Evolutionary conservation across 768 basidiomycete genomes (phyloP), one percentile per base, ranked within the genome.

Genomic region (Favolaschia claudopus): DNA sequence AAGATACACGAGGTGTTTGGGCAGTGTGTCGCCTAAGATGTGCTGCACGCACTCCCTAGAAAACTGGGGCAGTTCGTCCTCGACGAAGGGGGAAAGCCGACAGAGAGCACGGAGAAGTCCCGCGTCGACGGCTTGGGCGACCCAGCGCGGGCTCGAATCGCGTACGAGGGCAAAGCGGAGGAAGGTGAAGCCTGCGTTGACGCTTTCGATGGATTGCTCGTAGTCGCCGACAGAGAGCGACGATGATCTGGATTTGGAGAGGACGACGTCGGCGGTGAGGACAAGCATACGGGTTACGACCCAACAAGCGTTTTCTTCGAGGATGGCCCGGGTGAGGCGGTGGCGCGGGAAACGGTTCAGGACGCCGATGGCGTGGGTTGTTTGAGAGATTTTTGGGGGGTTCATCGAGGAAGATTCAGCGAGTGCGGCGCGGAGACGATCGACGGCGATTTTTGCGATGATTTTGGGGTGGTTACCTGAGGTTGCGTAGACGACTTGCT

Each of bases 71-170:
- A 60, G 15, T 20, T 49, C 14, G 4, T 2, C 14, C 31, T 60
- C 53, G 8, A 60, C 45, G 31, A 54, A 1, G 3, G 46, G 46
- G 19, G 38, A 40, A 20, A 55, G 32, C 36, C 49, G 27, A 27
- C 37, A 49, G 33, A 60, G 49, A 34, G 40, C 43, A 10, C 37
- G 46, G 15, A 60, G 13, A 12, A 60, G 9, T 27, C 59, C 53
- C 4, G 53, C 59, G 17, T 60, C 53, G 40, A 60, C n/a, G 14
- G 59, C 28, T 22, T 60, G 59, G n/a, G 40, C 43, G 38, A 55
- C 45, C 50, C 45, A 54, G 15, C 53, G 52, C 25, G 52, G 59
- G 20, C 52, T 53, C n/a, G 54, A 32, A 7, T 54, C 39, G 31
- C 52, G 38, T 2, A 55, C 39, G 12, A 60, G 28, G 4, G 31